phyloP scores from a whole-genome alignment of 805 yeast species.

The Myxozyma nipponensis region DNA sequence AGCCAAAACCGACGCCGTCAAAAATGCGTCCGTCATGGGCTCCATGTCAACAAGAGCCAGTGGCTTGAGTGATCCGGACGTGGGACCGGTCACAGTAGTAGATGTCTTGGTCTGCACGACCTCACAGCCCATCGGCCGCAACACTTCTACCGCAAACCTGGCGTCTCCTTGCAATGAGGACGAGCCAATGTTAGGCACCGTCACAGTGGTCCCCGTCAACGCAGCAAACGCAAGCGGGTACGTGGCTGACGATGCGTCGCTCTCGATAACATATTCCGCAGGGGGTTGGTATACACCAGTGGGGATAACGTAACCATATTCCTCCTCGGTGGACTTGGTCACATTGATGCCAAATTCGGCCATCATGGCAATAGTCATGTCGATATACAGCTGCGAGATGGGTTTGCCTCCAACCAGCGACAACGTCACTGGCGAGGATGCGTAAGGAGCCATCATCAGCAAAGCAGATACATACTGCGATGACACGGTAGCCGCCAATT shows the following conservation, averaged over 20 bases:
- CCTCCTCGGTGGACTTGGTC: constrained; percentile 61
- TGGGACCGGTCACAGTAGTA: constrained; percentile 89
- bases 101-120: constrained; percentile 80
- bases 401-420: constrained; percentile 94
- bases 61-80: constrained; percentile 59
- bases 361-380: constrained; percentile 98
- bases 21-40: constrained; percentile 98
- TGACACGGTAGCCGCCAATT: constrained; percentile 91
- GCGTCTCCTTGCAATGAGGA: constrained; percentile 96
- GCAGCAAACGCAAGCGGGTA: constrained; percentile 98
- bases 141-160: constrained; percentile 87
- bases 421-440: constrained; percentile 79
- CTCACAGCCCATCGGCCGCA: constrained; percentile 90
- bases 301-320: constrained; percentile 86
- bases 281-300: constrained; percentile 79
- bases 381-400: constrained; percentile 90
- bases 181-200: constrained; percentile 91
- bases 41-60: constrained; percentile 88
- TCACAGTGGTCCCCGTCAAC: constrained; percentile 85
- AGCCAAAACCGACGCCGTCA: constrained; percentile 95
- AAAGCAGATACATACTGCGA: constrained; percentile 96
- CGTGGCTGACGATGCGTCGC: constrained; percentile 97
- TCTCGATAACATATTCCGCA: constrained; percentile 78
- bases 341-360: constrained; percentile 79
- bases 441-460: constrained; percentile 97